These are phyloP conservation scores for Russula compacta DNA, from an alignment of 768 basidiomycete genomes.

Conservation along the genomic window DNA sequence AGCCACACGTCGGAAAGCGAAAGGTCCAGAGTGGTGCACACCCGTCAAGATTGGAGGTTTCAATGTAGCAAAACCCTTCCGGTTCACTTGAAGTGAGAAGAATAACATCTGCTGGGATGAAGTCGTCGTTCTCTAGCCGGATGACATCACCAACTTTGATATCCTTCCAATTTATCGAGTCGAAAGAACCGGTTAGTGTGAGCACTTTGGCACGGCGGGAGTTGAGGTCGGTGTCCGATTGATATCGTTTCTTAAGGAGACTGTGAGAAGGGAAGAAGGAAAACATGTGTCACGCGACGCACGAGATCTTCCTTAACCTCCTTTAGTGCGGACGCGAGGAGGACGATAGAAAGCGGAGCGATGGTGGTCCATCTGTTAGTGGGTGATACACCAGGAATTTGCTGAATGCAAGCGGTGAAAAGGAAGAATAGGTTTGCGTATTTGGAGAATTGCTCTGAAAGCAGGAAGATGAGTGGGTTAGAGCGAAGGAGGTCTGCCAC, in stretches of 20 bases:
- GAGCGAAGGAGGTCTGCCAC: not conserved
- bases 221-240: slow-evolving; percentile 89
- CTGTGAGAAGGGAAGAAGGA: not conserved
- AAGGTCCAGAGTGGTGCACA: slow-evolving; percentile 29
- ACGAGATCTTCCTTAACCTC: slow-evolving; percentile 93
- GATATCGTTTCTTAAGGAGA: slow-evolving; percentile 76
- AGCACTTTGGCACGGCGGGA: slow-evolving; percentile 74
- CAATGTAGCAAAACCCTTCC: slow-evolving; percentile 95
- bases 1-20: not conserved
- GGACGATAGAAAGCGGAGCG: slow-evolving; percentile 76
- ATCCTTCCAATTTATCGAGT: slow-evolving; percentile 77
- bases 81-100: slow-evolving; percentile 88
- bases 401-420: slow-evolving; percentile 95
- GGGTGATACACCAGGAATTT: slow-evolving; percentile 96
- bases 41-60: slow-evolving; percentile 97
- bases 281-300: slow-evolving; percentile 25
- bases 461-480: slow-evolving; percentile 7
- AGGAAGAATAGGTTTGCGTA: slow-evolving; percentile 98
- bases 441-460: slow-evolving; percentile 92
- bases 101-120: slow-evolving; percentile 92
- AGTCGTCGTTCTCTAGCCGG: slow-evolving; percentile 83
- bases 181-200: slow-evolving; percentile 51
- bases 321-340: slow-evolving; percentile 92
- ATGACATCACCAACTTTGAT: slow-evolving; percentile 88
- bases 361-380: slow-evolving; percentile 95